Percentiles rank a stretch among this genome's conserved stretches.
phyloP scores from a whole-genome alignment of 768 basidiomycete genomes.

The Chalciporus piperatus region DNA sequence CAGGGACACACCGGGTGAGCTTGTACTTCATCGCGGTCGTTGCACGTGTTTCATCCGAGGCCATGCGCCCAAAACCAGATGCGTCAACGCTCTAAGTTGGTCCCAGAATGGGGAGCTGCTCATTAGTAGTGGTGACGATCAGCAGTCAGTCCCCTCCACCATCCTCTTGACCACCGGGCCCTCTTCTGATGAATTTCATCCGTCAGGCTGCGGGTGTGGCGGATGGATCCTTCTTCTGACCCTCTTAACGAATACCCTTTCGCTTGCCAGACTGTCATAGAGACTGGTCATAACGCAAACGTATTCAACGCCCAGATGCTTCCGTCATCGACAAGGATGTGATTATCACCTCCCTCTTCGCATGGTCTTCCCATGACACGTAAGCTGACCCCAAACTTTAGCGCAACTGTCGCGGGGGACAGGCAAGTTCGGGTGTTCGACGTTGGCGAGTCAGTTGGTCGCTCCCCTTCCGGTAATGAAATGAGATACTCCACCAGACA shows the following conservation, averaged over 20 bases:
- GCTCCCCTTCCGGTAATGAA: constrained; percentile 40
- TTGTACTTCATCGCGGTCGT: constrained; percentile 9
- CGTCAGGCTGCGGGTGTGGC: constrained; percentile 74
- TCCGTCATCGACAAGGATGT: constrained; percentile 78
- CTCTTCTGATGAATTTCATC: constrained; percentile 1
- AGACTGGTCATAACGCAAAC: constrained; percentile 78
- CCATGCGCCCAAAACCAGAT: constrained; percentile 39
- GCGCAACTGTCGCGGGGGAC: constrained; percentile 75
- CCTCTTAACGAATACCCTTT: constrained; percentile 56
- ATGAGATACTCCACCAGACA: constrained; percentile 45
- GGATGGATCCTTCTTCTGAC: constrained; percentile 46
- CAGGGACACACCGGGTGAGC: constrained; percentile 71
- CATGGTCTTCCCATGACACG: not conserved
- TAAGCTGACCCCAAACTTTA: constrained; percentile 25
- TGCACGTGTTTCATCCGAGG: not conserved
- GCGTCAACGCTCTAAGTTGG: constrained; percentile 79
- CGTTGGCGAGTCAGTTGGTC: constrained; percentile 43
- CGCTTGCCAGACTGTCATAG: constrained; percentile 61
- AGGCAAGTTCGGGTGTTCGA: constrained; percentile 78
- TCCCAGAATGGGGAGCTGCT: constrained; percentile 61
- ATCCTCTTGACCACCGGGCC: not conserved
- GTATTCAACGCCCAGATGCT: constrained; percentile 85
- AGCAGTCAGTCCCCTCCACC: constrained; percentile 44
- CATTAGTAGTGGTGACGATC: constrained; percentile 73
- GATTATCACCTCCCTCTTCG: constrained; percentile 30